Evolutionary conservation across 345 rosid genomes (phyloP), one percentile per base, ranked within the genome.

Genomic region (Hibiscus trionum): DNA sequence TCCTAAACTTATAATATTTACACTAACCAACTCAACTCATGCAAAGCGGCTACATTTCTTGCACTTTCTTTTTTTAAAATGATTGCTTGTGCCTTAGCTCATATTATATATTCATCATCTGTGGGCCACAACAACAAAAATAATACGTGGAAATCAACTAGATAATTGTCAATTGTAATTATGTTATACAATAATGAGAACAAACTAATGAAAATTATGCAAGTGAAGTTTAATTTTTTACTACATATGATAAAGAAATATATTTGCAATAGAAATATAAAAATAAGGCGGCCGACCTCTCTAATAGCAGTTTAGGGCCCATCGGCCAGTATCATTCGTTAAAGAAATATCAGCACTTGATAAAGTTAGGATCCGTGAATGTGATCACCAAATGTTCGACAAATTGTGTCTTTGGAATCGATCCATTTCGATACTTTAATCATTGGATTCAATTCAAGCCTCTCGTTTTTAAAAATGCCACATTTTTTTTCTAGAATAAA

Each of bases 361-460:
- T 66, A 66, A 66, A 66, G 70, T 46, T 44, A 66, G 42, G 21
- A 4, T 50, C 56, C 59, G 46, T 66, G n/a, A n/a, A n/a, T n/a
- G n/a, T n/a, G 70, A 66, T 24, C 12, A 66, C 69, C 26, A 19
- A 56, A 26, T 9, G n/a, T 35, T 68, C 29, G 26, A 49, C 42
- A 67, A 67, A 49, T n/a, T 27, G 21, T 11, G 44, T 9, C 11
- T 68, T 68, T 16, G 52, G 2, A 50, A 68, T 50, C n/a, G 33
- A 35, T 31, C 61, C 12, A 33, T 55, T 17, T 33, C 16, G 50
- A 55, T 55, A 11, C 62, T 56, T 55, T 35, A 52, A 69, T 69
- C 47, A 69, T 55, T 49, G 71, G 71, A 35, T 68, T 29, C 44
- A 49, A 56, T 56, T 19, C 11, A 64, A 49, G 6, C 26, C 35